A percentile compares a stretch with the other conserved stretches of the same genome.
These are phyloP conservation scores for Tricholomella constricta DNA, from an alignment of 768 basidiomycete species.

Conservation along the genomic window DNA sequence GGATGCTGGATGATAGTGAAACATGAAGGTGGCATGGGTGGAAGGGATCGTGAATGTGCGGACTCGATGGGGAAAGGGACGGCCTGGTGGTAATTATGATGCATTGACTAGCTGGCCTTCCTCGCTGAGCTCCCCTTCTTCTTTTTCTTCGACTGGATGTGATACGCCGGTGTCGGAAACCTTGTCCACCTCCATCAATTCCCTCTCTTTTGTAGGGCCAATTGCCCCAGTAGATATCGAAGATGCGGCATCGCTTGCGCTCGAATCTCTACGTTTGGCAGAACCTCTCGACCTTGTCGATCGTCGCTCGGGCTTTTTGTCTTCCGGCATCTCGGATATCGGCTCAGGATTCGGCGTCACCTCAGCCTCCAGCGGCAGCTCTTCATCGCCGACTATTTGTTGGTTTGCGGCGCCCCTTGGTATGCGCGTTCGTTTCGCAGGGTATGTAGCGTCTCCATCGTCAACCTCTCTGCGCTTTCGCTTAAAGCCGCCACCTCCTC, in stretches of 20 bases:
- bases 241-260: constrained; percentile 50
- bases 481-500: constrained; percentile 47
- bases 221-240: constrained; percentile 23
- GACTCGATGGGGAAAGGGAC: too few relatives aligned
- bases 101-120: constrained; percentile 15
- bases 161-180: constrained; percentile 7
- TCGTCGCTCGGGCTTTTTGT: constrained; percentile 42
- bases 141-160: constrained; percentile 28
- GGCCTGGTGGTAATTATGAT: background rate
- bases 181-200: constrained; percentile 16
- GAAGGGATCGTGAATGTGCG: background rate
- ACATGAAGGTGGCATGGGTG: background rate
- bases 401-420: constrained; percentile 43
- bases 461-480: constrained; percentile 62
- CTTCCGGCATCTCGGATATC: constrained; percentile 36
- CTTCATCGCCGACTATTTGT: constrained; percentile 38
- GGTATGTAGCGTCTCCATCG: constrained; percentile 67
- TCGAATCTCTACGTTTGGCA: constrained; percentile 49
- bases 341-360: constrained; percentile 29
- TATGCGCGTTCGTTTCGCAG: constrained; percentile 65
- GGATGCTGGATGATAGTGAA: background rate
- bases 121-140: constrained; percentile 45
- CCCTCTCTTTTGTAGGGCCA: constrained; percentile 8
- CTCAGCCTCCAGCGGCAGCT: constrained; percentile 36
- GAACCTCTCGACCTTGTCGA: constrained; percentile 48